A percentile compares a stretch with the other conserved stretches of the same genome.
Conservation (phyloP, 2,329 filamentous ascomycete genomes). For the Pseudogymnoascus sp. region DNA sequence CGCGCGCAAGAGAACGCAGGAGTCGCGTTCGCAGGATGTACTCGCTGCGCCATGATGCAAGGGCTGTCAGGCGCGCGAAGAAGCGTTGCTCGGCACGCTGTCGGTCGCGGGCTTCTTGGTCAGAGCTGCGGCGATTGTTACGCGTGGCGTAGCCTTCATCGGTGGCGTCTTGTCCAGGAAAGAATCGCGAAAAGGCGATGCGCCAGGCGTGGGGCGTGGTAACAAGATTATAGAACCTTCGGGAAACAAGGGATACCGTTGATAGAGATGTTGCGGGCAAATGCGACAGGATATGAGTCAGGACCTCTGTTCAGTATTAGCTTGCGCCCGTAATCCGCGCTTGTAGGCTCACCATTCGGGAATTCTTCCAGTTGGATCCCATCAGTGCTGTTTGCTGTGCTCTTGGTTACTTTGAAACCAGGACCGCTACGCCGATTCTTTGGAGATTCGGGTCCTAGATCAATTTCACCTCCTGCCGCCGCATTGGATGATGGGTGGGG, state of each 20-base stretch:
- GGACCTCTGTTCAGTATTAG: slow-evolving; percentile 58
- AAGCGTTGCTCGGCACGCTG: slow-evolving; percentile 66
- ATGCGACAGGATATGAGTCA: slow-evolving; percentile 87
- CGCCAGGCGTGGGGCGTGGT: slow-evolving; percentile 92
- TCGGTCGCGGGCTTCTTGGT: slow-evolving; percentile 42
- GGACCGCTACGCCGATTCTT: slow-evolving; percentile 36
- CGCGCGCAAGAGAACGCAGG: slow-evolving; percentile 70
- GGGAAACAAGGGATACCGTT: slow-evolving; percentile 76
- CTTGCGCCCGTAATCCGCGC: slow-evolving; percentile 17
- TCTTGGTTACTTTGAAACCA: slow-evolving; percentile 50
- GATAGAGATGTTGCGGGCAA: slow-evolving; percentile 78
- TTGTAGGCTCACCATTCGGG: slow-evolving; percentile 66
- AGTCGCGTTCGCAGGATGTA: slow-evolving; percentile 84
- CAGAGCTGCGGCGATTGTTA: slow-evolving; percentile 34
- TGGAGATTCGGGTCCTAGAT: slow-evolving; percentile 40
- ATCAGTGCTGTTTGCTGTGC: slow-evolving; percentile 26
- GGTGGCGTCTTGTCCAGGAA: slow-evolving; percentile 64
- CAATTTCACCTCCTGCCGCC: slow-evolving; percentile 55
- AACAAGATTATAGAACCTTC: slow-evolving; percentile 76
- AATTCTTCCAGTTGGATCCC: slow-evolving; percentile 42
- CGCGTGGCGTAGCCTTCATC: slow-evolving; percentile 26
- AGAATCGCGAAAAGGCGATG: slow-evolving; percentile 84
- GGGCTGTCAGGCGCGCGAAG: slow-evolving; percentile 72
- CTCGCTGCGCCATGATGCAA: slow-evolving; percentile 94
- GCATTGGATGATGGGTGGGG: slow-evolving; percentile 25